A percentile compares a stretch with the other conserved stretches of the same genome.
These are phyloP conservation scores for Phaffomyces opuntiae DNA, from an alignment of 805 yeast genomes.

Conservation along the genomic window DNA sequence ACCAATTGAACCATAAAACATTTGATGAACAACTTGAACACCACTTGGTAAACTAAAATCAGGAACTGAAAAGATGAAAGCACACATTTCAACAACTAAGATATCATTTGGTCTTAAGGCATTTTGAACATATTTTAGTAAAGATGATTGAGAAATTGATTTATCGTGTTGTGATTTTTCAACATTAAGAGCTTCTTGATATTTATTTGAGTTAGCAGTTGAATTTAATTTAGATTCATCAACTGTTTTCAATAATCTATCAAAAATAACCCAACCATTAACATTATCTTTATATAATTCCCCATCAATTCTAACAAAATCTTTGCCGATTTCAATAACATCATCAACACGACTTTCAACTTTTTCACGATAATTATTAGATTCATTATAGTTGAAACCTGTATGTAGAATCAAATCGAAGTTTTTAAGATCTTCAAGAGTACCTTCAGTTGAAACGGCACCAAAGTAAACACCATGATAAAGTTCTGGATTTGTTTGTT, in stretches of 20 bases:
- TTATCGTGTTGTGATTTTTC: slow-evolving; percentile 7
- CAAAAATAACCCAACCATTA: slow-evolving; percentile 17
- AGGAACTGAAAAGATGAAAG: slow-evolving; percentile 55
- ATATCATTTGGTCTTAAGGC: slow-evolving; percentile 53
- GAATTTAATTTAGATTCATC: slow-evolving; percentile 7
- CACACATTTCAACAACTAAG: slow-evolving; percentile 57
- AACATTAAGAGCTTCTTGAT: not conserved
- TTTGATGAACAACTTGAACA: slow-evolving; percentile 50
- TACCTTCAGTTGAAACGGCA: slow-evolving; percentile 37
- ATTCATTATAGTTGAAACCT: slow-evolving; percentile 60
- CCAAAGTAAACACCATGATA: slow-evolving; percentile 68
- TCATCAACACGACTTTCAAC: slow-evolving; percentile 9
- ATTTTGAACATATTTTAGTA: slow-evolving; percentile 44
- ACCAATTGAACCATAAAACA: slow-evolving; percentile 62
- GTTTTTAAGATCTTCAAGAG: slow-evolving; percentile 33
- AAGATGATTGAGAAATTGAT: slow-evolving; percentile 34
- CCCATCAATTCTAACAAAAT: slow-evolving; percentile 16
- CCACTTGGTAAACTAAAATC: slow-evolving; percentile 48
- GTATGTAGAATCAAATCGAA: slow-evolving; percentile 64
- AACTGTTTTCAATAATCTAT: slow-evolving; percentile 7
- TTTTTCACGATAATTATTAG: slow-evolving; percentile 30
- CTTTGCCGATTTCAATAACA: slow-evolving; percentile 21
- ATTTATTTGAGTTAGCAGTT: not conserved
- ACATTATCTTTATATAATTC: slow-evolving; percentile 8
- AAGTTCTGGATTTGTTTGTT: slow-evolving; percentile 41